phyloP scores from a whole-genome alignment of 768 basidiomycete genomes.

The Termitomyces sp. region DNA sequence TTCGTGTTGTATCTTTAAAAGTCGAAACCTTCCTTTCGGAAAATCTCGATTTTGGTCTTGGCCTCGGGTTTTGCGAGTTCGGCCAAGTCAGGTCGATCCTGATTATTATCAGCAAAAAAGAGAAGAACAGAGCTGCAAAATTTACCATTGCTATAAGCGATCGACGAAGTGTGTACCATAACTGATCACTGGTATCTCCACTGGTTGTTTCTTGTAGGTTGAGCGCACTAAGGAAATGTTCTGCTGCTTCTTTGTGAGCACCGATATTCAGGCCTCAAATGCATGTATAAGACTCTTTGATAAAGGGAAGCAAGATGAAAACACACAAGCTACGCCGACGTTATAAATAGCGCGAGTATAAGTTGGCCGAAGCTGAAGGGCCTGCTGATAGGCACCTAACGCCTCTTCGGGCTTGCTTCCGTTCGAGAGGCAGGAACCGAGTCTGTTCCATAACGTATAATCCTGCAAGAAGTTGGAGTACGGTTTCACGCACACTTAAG shows the following conservation, averaged over 20 bases:
- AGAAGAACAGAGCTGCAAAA: not conserved
- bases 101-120: slow-evolving; percentile 3
- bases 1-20: slow-evolving; percentile 46
- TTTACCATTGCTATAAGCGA: slow-evolving; percentile 79
- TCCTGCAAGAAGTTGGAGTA: slow-evolving; percentile 42
- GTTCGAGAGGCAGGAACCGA: slow-evolving; percentile 93
- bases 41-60: slow-evolving; percentile 62
- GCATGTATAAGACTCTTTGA: slow-evolving; percentile 5
- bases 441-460: slow-evolving; percentile 92
- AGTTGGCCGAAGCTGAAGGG: slow-evolving; percentile 85
- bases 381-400: slow-evolving; percentile 84
- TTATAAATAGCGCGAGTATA: slow-evolving; percentile 98
- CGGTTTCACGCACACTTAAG: not conserved
- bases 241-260: slow-evolving; percentile 91
- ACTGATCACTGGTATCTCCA: slow-evolving; percentile 72
- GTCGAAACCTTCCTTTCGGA: slow-evolving; percentile 85
- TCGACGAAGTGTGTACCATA: slow-evolving; percentile 88
- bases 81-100: slow-evolving; percentile 83
- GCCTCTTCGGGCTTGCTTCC: slow-evolving; percentile 94
- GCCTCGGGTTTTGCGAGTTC: slow-evolving; percentile 64
- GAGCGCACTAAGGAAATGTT: slow-evolving; percentile 88
- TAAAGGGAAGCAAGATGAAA: not conserved
- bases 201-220: slow-evolving; percentile 69
- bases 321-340: slow-evolving; percentile 94
- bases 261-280: slow-evolving; percentile 88